A percentile compares a stretch with the other conserved stretches of the same genome.
These are phyloP conservation scores for Colletotrichum camelliae DNA, from an alignment of 2,329 filamentous ascomycete species.

Conservation along the genomic window DNA sequence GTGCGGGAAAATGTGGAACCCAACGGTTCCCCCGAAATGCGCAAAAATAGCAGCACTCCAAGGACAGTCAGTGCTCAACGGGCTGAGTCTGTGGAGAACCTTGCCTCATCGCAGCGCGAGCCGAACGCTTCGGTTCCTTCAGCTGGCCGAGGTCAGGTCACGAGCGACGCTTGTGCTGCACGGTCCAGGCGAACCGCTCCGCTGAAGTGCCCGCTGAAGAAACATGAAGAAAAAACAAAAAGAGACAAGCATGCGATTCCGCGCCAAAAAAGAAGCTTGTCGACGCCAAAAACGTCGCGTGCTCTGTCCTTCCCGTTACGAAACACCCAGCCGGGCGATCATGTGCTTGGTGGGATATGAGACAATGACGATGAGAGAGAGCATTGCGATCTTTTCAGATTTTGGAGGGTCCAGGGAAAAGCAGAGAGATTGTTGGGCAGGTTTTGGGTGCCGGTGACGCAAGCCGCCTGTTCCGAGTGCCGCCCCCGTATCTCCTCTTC, in stretches of 20 bases:
- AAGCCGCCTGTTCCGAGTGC: neutral
- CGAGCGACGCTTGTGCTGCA: neutral
- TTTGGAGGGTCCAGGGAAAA: neutral
- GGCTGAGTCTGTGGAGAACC: neutral
- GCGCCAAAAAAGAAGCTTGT: neutral
- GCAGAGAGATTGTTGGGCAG: neutral
- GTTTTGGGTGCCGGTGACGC: neutral
- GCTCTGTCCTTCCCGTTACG: neutral
- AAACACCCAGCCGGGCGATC: neutral
- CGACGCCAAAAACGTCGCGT: neutral
- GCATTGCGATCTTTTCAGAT: neutral
- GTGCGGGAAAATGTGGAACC: neutral
- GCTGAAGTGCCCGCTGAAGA: neutral
- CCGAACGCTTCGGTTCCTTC: neutral
- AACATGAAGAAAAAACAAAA: neutral
- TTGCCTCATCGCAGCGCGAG: neutral
- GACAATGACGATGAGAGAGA: neutral
- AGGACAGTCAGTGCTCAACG: neutral
- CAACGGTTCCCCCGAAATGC: neutral
- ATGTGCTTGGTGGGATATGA: neutral
- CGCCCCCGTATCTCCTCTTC: neutral
- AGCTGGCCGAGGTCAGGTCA: neutral
- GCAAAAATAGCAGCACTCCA: neutral
- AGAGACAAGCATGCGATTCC: neutral
- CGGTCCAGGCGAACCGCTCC: neutral